Evolutionary conservation across 345 rosid species (phyloP).

Genomic region (Durio zibethinus): DNA sequence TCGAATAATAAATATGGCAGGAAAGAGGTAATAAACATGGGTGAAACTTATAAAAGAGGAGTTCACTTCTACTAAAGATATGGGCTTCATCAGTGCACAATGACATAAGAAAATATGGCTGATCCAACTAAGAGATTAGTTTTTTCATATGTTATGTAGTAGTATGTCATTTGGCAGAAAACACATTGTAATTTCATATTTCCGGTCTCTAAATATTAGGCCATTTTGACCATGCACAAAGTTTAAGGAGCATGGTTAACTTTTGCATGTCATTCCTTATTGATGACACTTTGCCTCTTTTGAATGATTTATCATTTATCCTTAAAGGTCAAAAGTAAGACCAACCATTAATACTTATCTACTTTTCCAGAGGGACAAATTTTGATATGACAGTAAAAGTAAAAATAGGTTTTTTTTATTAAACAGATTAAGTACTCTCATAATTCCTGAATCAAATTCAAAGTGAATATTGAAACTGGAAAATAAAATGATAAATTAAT

Average conservation of each 20-base stretch:
- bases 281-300: neutral
- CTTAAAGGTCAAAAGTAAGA: neutral
- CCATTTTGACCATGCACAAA: neutral
- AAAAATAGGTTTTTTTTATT: neutral
- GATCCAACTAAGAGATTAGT: neutral
- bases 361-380: neutral
- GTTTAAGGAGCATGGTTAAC: neutral
- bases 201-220: neutral
- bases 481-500: constrained; percentile 5
- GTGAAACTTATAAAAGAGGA: neutral
- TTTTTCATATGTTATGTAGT: neutral
- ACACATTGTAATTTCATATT: neutral
- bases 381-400: neutral
- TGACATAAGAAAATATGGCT: neutral
- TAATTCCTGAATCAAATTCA: neutral
- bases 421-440: neutral
- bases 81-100: neutral
- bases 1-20: neutral
- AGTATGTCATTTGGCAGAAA: neutral
- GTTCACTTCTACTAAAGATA: neutral
- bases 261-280: neutral
- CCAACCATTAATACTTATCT: neutral
- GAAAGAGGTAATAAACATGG: neutral
- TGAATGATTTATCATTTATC: neutral
- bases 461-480: neutral